Base-by-base conservation (phyloP, 345 rosid genomes). In the Brassica incana region DNA sequence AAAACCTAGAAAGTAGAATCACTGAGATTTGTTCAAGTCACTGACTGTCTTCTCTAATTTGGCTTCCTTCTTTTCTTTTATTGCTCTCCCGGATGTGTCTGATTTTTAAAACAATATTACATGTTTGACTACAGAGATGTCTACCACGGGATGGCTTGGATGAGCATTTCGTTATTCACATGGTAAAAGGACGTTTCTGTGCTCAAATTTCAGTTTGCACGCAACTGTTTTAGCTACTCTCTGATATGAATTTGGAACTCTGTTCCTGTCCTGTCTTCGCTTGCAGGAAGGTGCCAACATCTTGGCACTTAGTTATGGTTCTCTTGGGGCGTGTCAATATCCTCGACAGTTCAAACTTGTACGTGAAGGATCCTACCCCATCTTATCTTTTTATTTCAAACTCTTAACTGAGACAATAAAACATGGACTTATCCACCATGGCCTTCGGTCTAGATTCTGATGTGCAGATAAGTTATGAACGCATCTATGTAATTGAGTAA, bases 161-260 rank as follows among this genome's bases (percentile, higher is more conserved):
- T 60, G 99, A 95, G 81, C 92, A 88, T 85, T 90, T 95, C 82
- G 83, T 84, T 27, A 92, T 95, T 76, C 95, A 91, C 86, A 88
- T 80, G 96, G 99, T 93, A 89, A 30, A 52, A 15, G 6, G 23
- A 29, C 16, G 4, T 56, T 63, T 70, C 43, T 33, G 23, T 70
- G 38, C 43, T 64, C 68, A 40, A 18, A 33, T 0, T 43, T 80
- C 70, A 1, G 59, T 20, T 73, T 40, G 38, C 29, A 60, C 29
- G 43, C 40, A 33, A 58, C n/a, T 50, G 7, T 23, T 59, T 15
- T 27, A 38, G 56, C 15, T 54, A 38, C 60, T 27, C 23, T 36
- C 0, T 8, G 30, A 20, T 2, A 18, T 67, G 14, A 50, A 15
- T 45, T 18, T 8, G n/a, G n/a, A 11, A 29, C 18, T 73, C 6